Base-by-base conservation (phyloP, 2,329 filamentous ascomycete genomes). In the Balansia obtecta region DNA sequence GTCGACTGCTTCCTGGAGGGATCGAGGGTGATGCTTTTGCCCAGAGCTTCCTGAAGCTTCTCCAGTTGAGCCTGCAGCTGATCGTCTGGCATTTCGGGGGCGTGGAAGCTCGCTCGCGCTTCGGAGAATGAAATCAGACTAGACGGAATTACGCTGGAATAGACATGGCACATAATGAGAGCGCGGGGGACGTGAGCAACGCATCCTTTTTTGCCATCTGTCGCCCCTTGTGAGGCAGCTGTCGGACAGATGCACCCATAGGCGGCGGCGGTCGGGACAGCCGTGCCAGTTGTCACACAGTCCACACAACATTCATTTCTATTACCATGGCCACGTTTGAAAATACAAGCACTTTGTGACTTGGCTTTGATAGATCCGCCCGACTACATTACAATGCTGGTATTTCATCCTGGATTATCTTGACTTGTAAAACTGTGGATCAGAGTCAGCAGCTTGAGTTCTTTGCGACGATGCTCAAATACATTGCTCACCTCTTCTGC, bases 401-500 rank as follows among this genome's bases (percentile, higher is more conserved):
- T 9, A 43, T 32, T 40, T 30, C 41, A n/a, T 42, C 9, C 30
- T 49, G 7, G n/a, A 20, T 32, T 44, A 68, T 47, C 59, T 62
- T n/a, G 63, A 63, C 48, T 62, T 68, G 56, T 66, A 68, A 53
- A 69, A 69, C 66, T 68, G 46, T 44, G 33, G n/a, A 27, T 8
- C 38, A 33, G 45, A 12, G 57, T 68, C 53, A 68, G 62, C 51
- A 11, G 34, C 38, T 47, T 8, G 13, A 15, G 45, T 15, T 40
- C 38, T 8, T 46, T 9, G 2, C 2, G 16, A 32, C 18, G 12
- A 45, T 11, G 41, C n/a, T 45, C 3, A 16, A 37, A 38, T 3
- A 30, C n/a, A 32, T 33, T 40, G 48, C 67, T 61, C 56, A 79
- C 77, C 70, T 80, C 74, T 48, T 73, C 77, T n/a, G 85, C 88